Conservation (phyloP, 1,284 basidiomycete species). For the Ceratobasidium papillatum region DNA sequence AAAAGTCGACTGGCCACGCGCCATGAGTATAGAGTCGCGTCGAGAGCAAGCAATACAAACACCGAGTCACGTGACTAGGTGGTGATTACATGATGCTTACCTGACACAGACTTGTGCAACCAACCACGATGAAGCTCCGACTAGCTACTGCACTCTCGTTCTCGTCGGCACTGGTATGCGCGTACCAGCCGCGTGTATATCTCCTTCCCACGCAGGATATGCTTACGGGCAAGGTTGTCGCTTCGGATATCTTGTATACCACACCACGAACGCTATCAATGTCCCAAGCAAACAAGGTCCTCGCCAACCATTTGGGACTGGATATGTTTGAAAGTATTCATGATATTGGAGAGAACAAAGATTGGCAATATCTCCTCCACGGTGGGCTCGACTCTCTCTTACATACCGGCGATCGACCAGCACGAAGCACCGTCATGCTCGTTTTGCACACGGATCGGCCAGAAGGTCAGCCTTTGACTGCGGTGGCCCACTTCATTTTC, state of each 20-base stretch:
- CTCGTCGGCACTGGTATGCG: constrained; percentile 35
- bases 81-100: constrained; percentile 23
- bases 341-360: constrained; percentile 51
- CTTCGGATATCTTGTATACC: not conserved
- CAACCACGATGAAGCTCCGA: constrained; percentile 41
- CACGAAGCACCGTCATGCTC: constrained; percentile 24
- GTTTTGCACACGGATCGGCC: constrained; percentile 34
- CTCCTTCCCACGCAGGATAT: constrained; percentile 17
- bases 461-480: constrained; percentile 28
- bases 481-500: constrained; percentile 44
- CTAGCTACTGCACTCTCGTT: constrained; percentile 32
- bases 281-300: constrained; percentile 63
- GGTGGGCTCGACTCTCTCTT: constrained; percentile 48
- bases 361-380: constrained; percentile 30
- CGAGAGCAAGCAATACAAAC: constrained; percentile 12
- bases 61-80: constrained; percentile 18
- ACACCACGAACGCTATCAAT: constrained; percentile 30
- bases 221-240: constrained; percentile 11
- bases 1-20: constrained; percentile 47
- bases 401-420: constrained; percentile 41
- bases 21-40: constrained; percentile 39
- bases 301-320: constrained; percentile 74
- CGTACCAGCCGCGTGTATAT: constrained; percentile 40
- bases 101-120: constrained; percentile 9
- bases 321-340: constrained; percentile 67